Base-by-base conservation (phyloP, 1,284 basidiomycete species). In the Ustilago sp. region DNA sequence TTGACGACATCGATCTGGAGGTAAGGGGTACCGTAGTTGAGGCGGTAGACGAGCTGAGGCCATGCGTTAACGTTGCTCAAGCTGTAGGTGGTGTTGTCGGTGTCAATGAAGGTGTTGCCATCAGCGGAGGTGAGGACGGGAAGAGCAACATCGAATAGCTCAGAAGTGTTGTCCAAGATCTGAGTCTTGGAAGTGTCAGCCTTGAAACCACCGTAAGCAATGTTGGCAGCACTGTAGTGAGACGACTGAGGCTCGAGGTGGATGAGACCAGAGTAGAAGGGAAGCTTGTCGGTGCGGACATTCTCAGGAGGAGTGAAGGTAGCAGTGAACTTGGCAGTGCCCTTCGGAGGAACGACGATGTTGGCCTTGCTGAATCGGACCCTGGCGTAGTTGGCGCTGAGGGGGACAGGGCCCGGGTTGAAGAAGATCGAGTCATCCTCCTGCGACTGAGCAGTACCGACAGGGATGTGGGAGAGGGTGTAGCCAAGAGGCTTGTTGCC, bases 191-290 rank as follows among this genome's bases (percentile, higher is more conserved):
- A 70, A 8, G 75, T 60, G 52, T 74, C 72, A 11, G 67, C 69
- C 32, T 62, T 62, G 58, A 74, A 75, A 7, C 79, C 79, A 17
- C 62, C 62, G 63, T 80, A 80, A 2, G 79, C 74, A n/a, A 80
- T 69, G 52, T 62, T 68, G 62, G 67, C 55, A 31, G 64, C 69
- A 45, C 63, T 64, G 67, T 69, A 75, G 55, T 47, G 57, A 6
- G 48, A 58, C 4, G 60, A 61, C 15, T 63, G 51, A 3, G 68
- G 77, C 13, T 86, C 83, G 59, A 90, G 86, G 67, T 90, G 84
- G 72, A 91, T 89, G 87, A 89, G 90, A 4, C 90, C 90, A 48
- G 89, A 90, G 86, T 88, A 91, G 55, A 91, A 87, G 7, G 91
- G 90, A 81, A 89, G 89, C 3, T 88, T 87, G 12, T 87, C 83